Evolutionary conservation across 139 green algal genomes (phyloP), one percentile per base, ranked within the genome.

Genomic region (Bryopsis sp.): DNA sequence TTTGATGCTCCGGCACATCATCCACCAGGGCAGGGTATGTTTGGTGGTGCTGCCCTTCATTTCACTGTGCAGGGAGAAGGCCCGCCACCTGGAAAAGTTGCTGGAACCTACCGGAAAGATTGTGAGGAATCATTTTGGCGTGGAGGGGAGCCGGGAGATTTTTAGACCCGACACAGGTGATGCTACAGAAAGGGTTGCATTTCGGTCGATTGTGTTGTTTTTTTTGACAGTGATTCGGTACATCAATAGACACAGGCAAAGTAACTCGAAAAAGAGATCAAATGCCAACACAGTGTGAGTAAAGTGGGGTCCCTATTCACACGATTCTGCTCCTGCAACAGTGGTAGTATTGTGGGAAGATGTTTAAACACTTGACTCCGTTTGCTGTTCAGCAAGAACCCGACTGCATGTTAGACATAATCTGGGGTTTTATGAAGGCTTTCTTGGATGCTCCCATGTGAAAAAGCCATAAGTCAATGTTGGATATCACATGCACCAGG

Each of bases 31-130:
- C 15, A 71, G 67, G 43, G 76, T 71, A n/a, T 62, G 46, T 24
- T 38, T 87, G 46, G 46, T 87, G 4, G 81, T 90, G 39, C 75
- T 95, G 43, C 88, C 88, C 1, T 94, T 82, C 71, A 79, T 89
- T 2, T 68, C 79, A 4, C 64, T 94, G 39, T 92, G 86, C 48
- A 67, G 74, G 0, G 81, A 91, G 67, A 89, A 90, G 72, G 76
- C 71, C 26, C 64, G 33, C 15, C 68, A 85, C 35, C 71, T 84
- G 35, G 43, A 84, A 15, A 38, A 64, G 7, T 66, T 84, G 43
- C 67, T 90, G 73, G 63, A 50, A 48, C 74, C 79, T 2, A 35
- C 81, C 48, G 33, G 64, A 7, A 64, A 68, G 2, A 74, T 64
- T 28, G 78, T 85, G 24, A 73, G 73, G 64, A 39, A 39, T n/a